Evolutionary conservation across 305 asterid species (phyloP), one percentile per base, ranked within the genome.

Genomic region (Stenogyne calaminthoides): DNA sequence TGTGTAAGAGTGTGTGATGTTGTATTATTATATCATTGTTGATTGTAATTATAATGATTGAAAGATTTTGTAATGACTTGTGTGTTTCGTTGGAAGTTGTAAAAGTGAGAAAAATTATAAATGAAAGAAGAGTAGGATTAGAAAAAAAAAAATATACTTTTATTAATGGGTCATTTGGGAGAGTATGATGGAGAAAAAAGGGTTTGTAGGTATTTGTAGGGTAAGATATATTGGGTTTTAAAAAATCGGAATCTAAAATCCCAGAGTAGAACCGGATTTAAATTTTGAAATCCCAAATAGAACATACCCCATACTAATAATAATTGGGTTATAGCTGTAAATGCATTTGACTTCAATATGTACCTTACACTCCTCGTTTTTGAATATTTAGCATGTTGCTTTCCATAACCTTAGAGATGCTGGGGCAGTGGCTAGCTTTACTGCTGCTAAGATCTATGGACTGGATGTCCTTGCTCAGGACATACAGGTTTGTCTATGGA

Each of bases 341-440:
- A 12, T 57, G 59, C 44, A 56, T 74, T 59, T 7, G 27, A 73
- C 57, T 71, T 3, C 46, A 70, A 63, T 64, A 49, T 62, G 44
- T n/a, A 42, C 76, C 74, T 72, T 62, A 69, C 57, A 57, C 60
- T 59, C 73, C 40, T 51, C 46, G 18, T 46, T 42, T 66, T 58
- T 64, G 44, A 22, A 58, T 32, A n/a, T 80, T 22, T 82, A 95
- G 99, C 83, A 84, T 74, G 81, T 95, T 75, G 94, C 97, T 82
- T 81, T 84, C 71, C 88, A 86, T 76, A 84, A 89, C 67, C 84
- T 95, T 74, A 87, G 76, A 79, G 99, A 95, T 83, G 88, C 96
- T 57, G 98, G 97, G 69, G 99, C 99, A 51, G 98, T 95, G 81
- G 99, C 99, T 77, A 92, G 99, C 89, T 78, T 79, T 71, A 81